Evolutionary conservation across 2,329 filamentous ascomycete genomes (phyloP).

Genomic region (Ascosphaera aggregata): DNA sequence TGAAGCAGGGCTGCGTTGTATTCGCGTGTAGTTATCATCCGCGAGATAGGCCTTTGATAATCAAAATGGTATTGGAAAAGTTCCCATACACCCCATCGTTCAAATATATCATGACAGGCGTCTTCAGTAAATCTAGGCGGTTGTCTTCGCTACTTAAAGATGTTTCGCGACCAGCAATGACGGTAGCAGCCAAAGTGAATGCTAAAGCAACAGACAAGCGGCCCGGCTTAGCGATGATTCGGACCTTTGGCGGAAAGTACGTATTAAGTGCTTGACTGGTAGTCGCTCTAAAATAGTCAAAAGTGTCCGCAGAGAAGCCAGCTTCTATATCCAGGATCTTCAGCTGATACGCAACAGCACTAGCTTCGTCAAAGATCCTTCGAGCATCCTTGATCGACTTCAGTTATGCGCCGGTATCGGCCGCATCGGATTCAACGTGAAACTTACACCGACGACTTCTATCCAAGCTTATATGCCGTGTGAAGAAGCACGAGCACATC

Average conservation of each 20-base stretch:
- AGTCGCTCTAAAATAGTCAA: slow-evolving; percentile 70
- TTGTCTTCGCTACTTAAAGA: slow-evolving; percentile 28
- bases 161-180: slow-evolving; percentile 85
- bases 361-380: slow-evolving; percentile 67
- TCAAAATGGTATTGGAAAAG: slow-evolving; percentile 99
- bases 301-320: slow-evolving; percentile 75
- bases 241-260: slow-evolving; percentile 64
- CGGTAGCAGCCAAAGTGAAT: slow-evolving; percentile 84
- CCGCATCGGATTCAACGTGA: slow-evolving; percentile 95
- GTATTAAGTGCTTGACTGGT: slow-evolving; percentile 60
- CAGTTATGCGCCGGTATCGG: slow-evolving; percentile 74
- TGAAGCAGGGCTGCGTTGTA: slow-evolving; percentile 35
- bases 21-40: slow-evolving; percentile 44
- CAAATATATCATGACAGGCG: slow-evolving; percentile 84
- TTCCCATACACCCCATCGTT: slow-evolving; percentile 98
- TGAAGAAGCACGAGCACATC: slow-evolving; percentile 52
- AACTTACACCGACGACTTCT: slow-evolving; percentile 94
- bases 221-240: slow-evolving; percentile 86
- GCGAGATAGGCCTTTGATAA: slow-evolving; percentile 75
- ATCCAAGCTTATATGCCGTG: slow-evolving; percentile 55
- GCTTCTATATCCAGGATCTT: slow-evolving; percentile 85
- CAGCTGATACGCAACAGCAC: slow-evolving; percentile 51
- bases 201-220: slow-evolving; percentile 88
- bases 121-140: slow-evolving; percentile 7
- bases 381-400: slow-evolving; percentile 83